These are phyloP conservation scores for Penicillium argentinense DNA, from an alignment of 495 filamentous ascomycete species.

Conservation along the genomic window DNA sequence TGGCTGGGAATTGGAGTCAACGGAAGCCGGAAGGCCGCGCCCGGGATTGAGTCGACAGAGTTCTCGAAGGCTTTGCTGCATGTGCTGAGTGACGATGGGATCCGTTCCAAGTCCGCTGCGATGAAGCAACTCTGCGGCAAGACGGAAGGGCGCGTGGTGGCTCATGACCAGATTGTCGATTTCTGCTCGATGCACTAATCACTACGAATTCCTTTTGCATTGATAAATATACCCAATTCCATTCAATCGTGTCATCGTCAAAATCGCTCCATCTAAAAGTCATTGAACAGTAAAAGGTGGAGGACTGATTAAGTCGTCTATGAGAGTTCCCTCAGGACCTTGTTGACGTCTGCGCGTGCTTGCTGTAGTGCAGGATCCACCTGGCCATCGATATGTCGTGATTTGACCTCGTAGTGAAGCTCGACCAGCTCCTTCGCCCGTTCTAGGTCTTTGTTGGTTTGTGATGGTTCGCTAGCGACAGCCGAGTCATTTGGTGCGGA, in stretches of 20 bases:
- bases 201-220: background rate
- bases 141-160: constrained; percentile 21
- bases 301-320: background rate
- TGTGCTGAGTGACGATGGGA: constrained; percentile 25
- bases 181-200: constrained; percentile 7
- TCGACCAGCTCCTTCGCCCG: constrained; percentile 59
- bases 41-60: constrained; percentile 29
- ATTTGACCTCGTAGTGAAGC: constrained; percentile 57
- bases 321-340: constrained; percentile 37
- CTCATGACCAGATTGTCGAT: constrained; percentile 24
- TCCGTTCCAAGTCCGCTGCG: constrained; percentile 10
- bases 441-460: constrained; percentile 42
- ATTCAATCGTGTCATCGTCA: constrained; percentile 4
- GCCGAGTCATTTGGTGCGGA: background rate
- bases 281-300: background rate
- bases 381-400: constrained; percentile 34
- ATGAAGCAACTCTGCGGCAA: constrained; percentile 18
- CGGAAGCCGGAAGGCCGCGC: constrained; percentile 37
- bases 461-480: background rate
- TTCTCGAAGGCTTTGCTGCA: constrained; percentile 30
- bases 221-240: constrained; percentile 5
- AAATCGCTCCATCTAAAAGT: background rate
- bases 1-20: constrained; percentile 51
- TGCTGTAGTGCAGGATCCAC: constrained; percentile 47
- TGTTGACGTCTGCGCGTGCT: constrained; percentile 45